Evolutionary conservation across 306 rosid species (phyloP), one percentile per base, ranked within the genome.

Genomic region (Quercus aquifolioides): DNA sequence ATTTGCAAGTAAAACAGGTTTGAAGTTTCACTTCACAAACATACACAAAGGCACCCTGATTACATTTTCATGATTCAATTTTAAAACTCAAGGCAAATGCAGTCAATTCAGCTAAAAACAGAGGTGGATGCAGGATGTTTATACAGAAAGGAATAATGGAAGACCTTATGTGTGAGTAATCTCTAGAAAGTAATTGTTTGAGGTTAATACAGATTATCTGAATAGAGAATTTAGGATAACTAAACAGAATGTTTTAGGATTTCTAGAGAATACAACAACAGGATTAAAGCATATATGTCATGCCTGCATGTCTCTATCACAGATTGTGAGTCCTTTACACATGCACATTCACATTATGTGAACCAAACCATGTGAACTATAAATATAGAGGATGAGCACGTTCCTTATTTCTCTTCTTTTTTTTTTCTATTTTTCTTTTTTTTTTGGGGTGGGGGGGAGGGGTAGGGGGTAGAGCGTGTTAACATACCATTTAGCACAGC

Each of bases 401-500:
- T 26, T 6, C 43, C 46, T 8, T 41, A 41, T 41, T 41, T 41
- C 46, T 41, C 46, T 41, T 41, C 46, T 38, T 38, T 2, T 0
- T 38, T 2, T 8, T 0, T 38, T 38, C 0, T 5, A 5, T 8
- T 38, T 19, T 20, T 58, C 2, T 26, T 33, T 8, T 21, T 58
- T 5, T 8, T 17, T 20, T 20, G 0, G 15, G 5, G 13, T 1
- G 5, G 4, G 17, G 51, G 13, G 13, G 13, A 0, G 51, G 0
- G 49, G 11, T 0, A 5, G 43, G 52, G 52, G 54, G 15, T 4
- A 0, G 15, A 13, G 15, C 0, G 54, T 49, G 46, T 49, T 49
- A 7, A 59, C 83, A 76, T 80, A 96, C 99, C 99, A 83, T 96
- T 96, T 71, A 91, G 79, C 64, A 93, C 90, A 35, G 99, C 88